Evolutionary conservation across 2,329 filamentous ascomycete genomes (phyloP), one percentile per base, ranked within the genome.

Genomic region (Aspergillus amoenus): DNA sequence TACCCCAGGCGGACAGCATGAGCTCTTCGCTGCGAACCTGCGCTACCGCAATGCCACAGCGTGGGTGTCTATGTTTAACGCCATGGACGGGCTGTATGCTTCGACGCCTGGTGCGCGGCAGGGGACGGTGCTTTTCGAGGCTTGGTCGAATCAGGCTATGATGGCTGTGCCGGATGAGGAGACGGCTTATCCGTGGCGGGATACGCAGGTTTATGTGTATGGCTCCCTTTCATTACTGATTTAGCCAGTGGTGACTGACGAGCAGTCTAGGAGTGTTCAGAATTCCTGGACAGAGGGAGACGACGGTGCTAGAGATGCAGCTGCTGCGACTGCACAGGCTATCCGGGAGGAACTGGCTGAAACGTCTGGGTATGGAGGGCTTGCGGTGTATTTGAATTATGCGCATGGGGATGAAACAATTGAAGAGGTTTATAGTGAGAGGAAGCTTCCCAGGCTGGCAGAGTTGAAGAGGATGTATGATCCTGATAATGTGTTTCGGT

Each of bases 401-500:
- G 43, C 48, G 1, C 43, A 52, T 27, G 49, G 48, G 3, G 42
- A 56, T 32, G 55, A 56, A 24, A 40, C 40, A 2, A 8, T 40
- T 3, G 46, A 45, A 27, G 24, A 45, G 17, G 21, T 34, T n/a
- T 52, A 57, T 42, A 27, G 40, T 7, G 9, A 32, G 11, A n/a
- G 17, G 5, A 56, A 37, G 7, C 9, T 52, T 12, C 41, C 24
- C 0, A 3, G 30, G 1, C n/a, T 57, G 24, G 41, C n/a, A 5
- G 27, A 22, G 22, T 13, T 57, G 22, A 57, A 57, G 41, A 32
- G 24, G 34, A 32, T 18, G 22, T 57, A 34, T 43, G 55, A 52
- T 42, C 34, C 55, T 4, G 12, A 13, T 6, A 41, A 51, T 24
- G 21, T 12, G 6, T 51, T 51, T 41, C 5, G 48, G 22, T 51